A percentile compares a stretch with the other conserved stretches of the same genome.
phyloP scores from a whole-genome alignment of 495 filamentous ascomycete species.

The Viridothelium virens region DNA sequence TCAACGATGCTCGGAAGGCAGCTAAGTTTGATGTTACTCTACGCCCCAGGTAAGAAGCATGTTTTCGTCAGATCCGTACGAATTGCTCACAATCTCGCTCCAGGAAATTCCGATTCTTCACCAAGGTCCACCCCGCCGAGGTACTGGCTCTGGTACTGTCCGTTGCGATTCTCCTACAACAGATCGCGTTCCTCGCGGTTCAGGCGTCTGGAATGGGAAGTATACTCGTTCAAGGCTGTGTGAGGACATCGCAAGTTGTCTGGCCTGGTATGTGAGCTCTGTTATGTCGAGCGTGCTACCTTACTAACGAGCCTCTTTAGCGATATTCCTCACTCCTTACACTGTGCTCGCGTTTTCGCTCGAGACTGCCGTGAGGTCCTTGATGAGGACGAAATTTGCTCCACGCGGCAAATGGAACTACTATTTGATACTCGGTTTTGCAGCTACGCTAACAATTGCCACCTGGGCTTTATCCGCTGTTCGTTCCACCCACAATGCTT shows the following conservation, averaged over 20 bases:
- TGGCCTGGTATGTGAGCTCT: neutral
- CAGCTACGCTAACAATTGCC: neutral
- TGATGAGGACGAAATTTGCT: conserved; percentile 2
- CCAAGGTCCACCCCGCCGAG: neutral
- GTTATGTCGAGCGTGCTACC: too few relatives aligned
- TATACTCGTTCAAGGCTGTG: neutral
- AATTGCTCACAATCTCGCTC: neutral
- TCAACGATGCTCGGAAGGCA: conserved; percentile 8
- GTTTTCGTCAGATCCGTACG: neutral
- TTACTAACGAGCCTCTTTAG: neutral
- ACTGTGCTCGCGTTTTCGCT: conserved; percentile 4
- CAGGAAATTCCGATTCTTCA: neutral
- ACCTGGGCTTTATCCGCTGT: conserved; percentile 6
- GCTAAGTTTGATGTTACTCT: conserved; percentile 7
- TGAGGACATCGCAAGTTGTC: neutral
- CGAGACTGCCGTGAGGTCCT: neutral
- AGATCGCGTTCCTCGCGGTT: neutral
- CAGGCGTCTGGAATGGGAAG: conserved; percentile 7
- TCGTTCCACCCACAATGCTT: neutral
- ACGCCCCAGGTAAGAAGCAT: conserved; percentile 3
- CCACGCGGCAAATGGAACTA: conserved; percentile 1
- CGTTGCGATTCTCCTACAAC: neutral
- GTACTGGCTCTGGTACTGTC: neutral
- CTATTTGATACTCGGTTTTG: conserved; percentile 5
- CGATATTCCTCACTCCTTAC: neutral